Evolutionary conservation across 2,329 filamentous ascomycete genomes (phyloP).

Genomic region (Neocucurbitaria cava): DNA sequence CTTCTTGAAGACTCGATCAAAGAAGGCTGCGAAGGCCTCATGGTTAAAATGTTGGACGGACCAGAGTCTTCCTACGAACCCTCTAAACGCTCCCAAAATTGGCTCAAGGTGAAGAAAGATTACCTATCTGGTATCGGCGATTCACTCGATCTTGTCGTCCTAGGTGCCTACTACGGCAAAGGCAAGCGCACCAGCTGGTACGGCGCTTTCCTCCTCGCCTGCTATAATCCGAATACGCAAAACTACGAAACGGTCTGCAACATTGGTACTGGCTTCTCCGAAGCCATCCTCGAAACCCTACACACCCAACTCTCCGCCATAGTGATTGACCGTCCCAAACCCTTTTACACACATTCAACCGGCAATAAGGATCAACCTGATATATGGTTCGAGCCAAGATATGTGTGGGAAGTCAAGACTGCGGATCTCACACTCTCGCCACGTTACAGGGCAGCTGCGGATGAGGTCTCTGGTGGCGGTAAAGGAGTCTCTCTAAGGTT

Average conservation of each 20-base stretch:
- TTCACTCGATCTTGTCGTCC: conserved; percentile 92
- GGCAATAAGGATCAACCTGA: conserved; percentile 94
- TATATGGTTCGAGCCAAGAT: conserved; percentile 95
- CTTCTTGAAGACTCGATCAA: conserved; percentile 96
- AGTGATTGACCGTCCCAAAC: conserved; percentile 88
- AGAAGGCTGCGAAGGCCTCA: conserved; percentile 93
- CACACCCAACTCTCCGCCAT: conserved; percentile 77
- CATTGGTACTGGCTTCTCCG: conserved; percentile 96
- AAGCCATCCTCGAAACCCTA: conserved; percentile 89
- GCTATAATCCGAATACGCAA: conserved; percentile 82
- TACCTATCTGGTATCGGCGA: conserved; percentile 94
- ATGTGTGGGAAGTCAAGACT: conserved; percentile 98
- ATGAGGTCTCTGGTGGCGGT: conserved; percentile 74
- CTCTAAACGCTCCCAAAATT: conserved; percentile 94
- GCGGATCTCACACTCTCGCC: conserved; percentile 93
- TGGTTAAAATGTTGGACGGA: conserved; percentile 99
- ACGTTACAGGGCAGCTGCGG: conserved; percentile 87
- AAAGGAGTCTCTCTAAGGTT: conserved; percentile 89
- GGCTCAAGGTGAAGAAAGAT: conserved; percentile 99
- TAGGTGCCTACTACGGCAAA: conserved; percentile 92
- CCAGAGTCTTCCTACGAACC: conserved; percentile 93
- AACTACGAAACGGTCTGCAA: conserved; percentile 97
- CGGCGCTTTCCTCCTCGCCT: conserved; percentile 92
- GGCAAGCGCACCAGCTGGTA: conserved; percentile 97
- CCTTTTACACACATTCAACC: conserved; percentile 87